These are phyloP conservation scores for Novakomyces olei DNA, from an alignment of 805 yeast species.

Conservation along the genomic window DNA sequence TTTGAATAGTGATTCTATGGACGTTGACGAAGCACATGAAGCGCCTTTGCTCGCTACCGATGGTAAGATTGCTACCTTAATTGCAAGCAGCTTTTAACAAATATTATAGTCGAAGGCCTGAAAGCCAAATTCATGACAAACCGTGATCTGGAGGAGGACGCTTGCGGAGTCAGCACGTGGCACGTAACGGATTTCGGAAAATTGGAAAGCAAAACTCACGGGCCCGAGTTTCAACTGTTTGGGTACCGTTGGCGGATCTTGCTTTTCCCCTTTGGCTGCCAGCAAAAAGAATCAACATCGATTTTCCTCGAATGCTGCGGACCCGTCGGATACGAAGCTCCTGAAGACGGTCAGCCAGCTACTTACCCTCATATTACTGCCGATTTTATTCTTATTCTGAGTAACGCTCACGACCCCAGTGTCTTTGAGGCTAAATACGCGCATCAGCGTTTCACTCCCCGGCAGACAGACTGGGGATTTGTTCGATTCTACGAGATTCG, in stretches of 20 bases:
- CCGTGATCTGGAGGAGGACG: conserved; percentile 2
- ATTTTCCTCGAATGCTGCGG: conserved; percentile 11
- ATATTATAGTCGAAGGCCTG: no score
- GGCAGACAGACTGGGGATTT: conserved; percentile 92
- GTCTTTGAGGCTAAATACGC: conserved; percentile 26
- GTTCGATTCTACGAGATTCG: conserved; percentile 45
- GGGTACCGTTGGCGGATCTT: conserved; percentile 19
- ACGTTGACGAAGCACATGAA: no score
- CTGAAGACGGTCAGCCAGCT: conserved; percentile 16
- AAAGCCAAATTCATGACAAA: no score
- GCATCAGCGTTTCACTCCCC: conserved; percentile 51
- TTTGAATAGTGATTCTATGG: no score
- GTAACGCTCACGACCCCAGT: conserved; percentile 54
- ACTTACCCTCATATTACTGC: conserved; percentile 33
- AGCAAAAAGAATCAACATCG: conserved; percentile 9
- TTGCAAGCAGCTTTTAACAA: no score
- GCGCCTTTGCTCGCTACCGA: no score
- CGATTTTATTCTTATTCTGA: conserved; percentile 60
- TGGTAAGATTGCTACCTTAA: no score
- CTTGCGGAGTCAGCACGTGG: neutral
- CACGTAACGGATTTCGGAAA: neutral
- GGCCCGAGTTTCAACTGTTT: neutral
- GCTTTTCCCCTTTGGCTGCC: conserved; percentile 57
- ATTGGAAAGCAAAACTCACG: neutral
- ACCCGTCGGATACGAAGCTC: conserved; percentile 53